phyloP scores from a whole-genome alignment of 1,284 basidiomycete genomes.

The Laetiporus sulphureus region DNA sequence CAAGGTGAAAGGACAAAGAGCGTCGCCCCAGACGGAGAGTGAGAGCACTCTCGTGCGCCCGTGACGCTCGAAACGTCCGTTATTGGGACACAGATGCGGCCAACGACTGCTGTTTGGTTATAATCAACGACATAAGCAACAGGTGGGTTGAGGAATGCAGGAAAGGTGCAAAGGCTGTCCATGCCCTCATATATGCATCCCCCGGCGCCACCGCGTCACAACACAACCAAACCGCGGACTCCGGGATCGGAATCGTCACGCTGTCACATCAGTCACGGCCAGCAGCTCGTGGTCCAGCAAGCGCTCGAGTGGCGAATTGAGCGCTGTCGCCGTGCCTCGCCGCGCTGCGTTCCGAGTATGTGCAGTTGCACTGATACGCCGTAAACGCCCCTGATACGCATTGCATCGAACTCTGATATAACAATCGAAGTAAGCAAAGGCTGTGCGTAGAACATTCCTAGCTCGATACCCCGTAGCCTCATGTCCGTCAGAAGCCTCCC shows the following conservation, averaged over 20 bases:
- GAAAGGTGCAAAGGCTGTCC: slow-evolving; percentile 5
- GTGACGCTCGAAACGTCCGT: slow-evolving; percentile 27
- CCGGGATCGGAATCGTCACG: background rate
- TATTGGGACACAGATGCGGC: slow-evolving; percentile 22
- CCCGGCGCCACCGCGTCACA: slow-evolving; percentile 6
- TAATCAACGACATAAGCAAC: slow-evolving; percentile 16
- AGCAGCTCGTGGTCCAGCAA: no score
- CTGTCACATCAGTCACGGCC: background rate
- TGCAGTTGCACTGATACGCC: background rate
- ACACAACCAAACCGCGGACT: slow-evolving; percentile 8
- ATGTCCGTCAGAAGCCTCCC: no score
- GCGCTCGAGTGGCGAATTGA: slow-evolving; percentile 6
- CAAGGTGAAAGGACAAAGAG: background rate
- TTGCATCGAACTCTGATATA: slow-evolving; percentile 1
- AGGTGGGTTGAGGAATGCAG: slow-evolving; percentile 4
- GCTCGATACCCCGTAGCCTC: no score
- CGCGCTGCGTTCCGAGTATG: background rate
- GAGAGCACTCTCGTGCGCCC: slow-evolving; percentile 19
- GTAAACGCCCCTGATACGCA: background rate
- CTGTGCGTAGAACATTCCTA: no score
- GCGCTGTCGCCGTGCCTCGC: background rate
- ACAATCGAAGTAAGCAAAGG: no score
- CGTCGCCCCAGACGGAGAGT: slow-evolving; percentile 20
- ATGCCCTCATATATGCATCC: slow-evolving; percentile 2
- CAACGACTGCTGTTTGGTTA: slow-evolving; percentile 12